Conservation (phyloP, 768 basidiomycete species). For the Termitomyces eurrhizus region DNA sequence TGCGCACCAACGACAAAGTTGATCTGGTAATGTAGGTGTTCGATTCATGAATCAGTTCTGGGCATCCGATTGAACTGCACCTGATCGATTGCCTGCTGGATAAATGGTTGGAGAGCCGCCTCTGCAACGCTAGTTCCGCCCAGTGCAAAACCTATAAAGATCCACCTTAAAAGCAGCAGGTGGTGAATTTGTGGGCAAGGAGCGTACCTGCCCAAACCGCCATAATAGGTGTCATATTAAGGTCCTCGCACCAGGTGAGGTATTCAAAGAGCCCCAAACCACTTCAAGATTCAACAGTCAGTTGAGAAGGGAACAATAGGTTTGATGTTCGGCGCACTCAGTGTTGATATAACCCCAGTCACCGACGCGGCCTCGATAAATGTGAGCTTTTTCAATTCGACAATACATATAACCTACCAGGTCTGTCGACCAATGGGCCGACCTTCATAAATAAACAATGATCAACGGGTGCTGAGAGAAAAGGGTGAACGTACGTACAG, state of each 20-base stretch:
- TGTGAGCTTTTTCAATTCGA: background rate
- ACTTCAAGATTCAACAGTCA: slow-evolving; percentile 12
- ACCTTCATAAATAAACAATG: slow-evolving; percentile 7
- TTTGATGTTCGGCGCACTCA: slow-evolving; percentile 31
- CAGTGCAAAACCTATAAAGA: slow-evolving; percentile 43
- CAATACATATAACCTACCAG: slow-evolving; percentile 22
- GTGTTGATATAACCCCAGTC: slow-evolving; percentile 63
- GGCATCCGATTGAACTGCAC: slow-evolving; percentile 1
- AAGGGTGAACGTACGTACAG: slow-evolving; percentile 25
- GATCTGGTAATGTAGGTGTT: slow-evolving; percentile 27
- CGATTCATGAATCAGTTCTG: background rate
- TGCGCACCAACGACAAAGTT: slow-evolving; percentile 53
- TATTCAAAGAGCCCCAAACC: slow-evolving; percentile 29
- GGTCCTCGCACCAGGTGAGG: slow-evolving; percentile 51
- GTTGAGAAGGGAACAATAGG: slow-evolving; percentile 6
- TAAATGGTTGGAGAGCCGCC: slow-evolving; percentile 39
- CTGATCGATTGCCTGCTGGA: slow-evolving; percentile 54
- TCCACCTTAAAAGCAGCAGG: background rate
- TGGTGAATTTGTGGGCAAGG: background rate
- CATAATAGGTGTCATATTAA: slow-evolving; percentile 57
- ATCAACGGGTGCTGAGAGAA: background rate
- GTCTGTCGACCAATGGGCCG: slow-evolving; percentile 50
- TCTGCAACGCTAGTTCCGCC: slow-evolving; percentile 42
- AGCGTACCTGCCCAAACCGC: slow-evolving; percentile 50
- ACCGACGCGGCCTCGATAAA: slow-evolving; percentile 43